Evolutionary conservation across 345 rosid species (phyloP), one percentile per base, ranked within the genome.

Genomic region (Lepidium aucheri): DNA sequence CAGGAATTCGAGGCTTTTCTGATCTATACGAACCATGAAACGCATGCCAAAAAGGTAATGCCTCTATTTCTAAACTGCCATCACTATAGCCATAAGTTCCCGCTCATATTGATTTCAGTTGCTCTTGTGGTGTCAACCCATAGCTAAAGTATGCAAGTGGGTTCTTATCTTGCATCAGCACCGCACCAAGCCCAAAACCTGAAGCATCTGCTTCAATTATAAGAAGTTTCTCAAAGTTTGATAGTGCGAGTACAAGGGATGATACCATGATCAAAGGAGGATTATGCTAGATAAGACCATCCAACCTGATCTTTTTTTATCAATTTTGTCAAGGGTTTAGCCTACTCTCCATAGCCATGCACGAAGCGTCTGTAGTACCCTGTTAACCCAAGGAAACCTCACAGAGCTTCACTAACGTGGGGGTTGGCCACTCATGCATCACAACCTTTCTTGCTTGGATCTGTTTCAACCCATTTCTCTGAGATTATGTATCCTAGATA

Each of bases 171-270:
- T 36, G 41, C 41, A 36, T 36, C 2, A 36, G 1, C 0, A 36
- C 41, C 0, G 5, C 41, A 0, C 38, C 38, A 0, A 34, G 10
- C 0, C 41, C 4, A 11, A 3, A 36, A 10, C 41, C n/a, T 10
- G 41, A 36, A 3, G 41, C 41, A 36, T 36, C 41, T 0, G n/a
- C 11, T 11, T 36, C n/a, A 0, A 36, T n/a, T 3, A 36, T 4
- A 0, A 36, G 11, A 0, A 11, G 0, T 36, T 0, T 1, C 0
- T 12, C 11, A 1, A 36, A 36, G 1, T 36, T 5, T 0, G 0
- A 3, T n/a, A n/a, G n/a, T n/a, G n/a, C n/a, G n/a, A n/a, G n/a
- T n/a, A n/a, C n/a, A n/a, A n/a, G n/a, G n/a, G n/a, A n/a, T n/a
- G n/a, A n/a, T n/a, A n/a, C n/a, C n/a, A n/a, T n/a, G n/a, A n/a